Conservation (phyloP, 208 protist genomes). For the Leptomonas pyrrhocoris region DNA sequence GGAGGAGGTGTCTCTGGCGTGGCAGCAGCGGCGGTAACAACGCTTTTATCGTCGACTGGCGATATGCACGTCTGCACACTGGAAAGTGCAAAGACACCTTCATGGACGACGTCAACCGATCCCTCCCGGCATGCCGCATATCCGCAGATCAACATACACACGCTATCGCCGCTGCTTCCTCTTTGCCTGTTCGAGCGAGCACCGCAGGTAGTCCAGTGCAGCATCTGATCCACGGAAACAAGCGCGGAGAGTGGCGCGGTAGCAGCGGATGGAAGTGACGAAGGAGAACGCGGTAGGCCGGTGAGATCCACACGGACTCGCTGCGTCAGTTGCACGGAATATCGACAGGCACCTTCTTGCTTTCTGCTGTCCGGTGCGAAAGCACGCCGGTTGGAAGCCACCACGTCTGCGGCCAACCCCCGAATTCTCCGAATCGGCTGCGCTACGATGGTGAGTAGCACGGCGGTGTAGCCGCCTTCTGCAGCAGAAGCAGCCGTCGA, state of each 20-base stretch:
- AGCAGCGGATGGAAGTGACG: not conserved
- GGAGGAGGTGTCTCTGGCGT: too few relatives aligned
- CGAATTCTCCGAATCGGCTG: not conserved
- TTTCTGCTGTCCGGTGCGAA: not conserved
- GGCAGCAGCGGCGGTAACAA: not conserved
- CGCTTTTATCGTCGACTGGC: not conserved
- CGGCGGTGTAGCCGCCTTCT: not conserved
- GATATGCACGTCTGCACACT: too few relatives aligned
- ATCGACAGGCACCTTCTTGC: not conserved
- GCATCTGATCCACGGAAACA: not conserved
- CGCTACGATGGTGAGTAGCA: conserved; percentile 21
- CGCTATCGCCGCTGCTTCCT: not conserved
- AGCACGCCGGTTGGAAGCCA: not conserved
- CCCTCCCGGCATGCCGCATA: conserved; percentile 1
- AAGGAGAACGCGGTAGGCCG: not conserved
- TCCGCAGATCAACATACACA: conserved; percentile 11
- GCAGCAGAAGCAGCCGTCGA: not conserved
- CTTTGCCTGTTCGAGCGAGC: not conserved
- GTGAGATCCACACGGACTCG: not conserved
- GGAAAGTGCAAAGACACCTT: conserved; percentile 18
- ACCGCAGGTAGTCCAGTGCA: conserved; percentile 2
- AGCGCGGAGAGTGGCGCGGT: not conserved
- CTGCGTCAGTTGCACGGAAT: conserved; percentile 22
- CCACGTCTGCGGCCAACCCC: not conserved
- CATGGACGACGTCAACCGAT: not conserved